Percentiles rank a stretch among this genome's conserved stretches.
These are phyloP conservation scores for Hypoxylon rickii DNA, from an alignment of 495 filamentous ascomycete species.

Conservation along the genomic window DNA sequence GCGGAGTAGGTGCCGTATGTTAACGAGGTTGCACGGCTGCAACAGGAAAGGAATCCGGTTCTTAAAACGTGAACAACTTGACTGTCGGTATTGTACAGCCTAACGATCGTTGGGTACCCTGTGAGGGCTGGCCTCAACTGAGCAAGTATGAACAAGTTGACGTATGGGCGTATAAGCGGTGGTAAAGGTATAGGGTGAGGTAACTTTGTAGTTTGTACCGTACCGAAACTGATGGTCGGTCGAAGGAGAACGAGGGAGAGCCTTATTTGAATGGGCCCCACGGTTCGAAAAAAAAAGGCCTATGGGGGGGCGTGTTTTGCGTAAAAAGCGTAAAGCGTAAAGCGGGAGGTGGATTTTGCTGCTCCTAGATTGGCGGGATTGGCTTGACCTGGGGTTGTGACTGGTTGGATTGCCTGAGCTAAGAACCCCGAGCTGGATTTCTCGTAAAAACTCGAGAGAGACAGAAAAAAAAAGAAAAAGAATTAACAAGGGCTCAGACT, in stretches of 20 bases:
- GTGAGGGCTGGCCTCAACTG: constrained; percentile 32
- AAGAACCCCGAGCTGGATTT: constrained; percentile 21
- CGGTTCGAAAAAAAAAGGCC: constrained; percentile 14
- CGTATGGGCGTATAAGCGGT: not conserved
- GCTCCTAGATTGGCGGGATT: constrained; percentile 1
- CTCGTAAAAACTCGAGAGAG: constrained; percentile 9
- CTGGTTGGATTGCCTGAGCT: constrained; percentile 23
- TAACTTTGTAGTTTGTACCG: constrained; percentile 5
- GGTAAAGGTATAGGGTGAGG: not conserved
- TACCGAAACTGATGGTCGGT: not conserved
- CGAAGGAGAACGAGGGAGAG: constrained; percentile 11
- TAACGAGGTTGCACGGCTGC: constrained; percentile 16
- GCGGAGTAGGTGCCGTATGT: constrained; percentile 15
- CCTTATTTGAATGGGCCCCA: constrained; percentile 35
- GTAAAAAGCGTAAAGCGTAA: constrained; percentile 8
- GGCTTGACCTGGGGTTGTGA: not conserved
- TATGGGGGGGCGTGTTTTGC: constrained; percentile 28
- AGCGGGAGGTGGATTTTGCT: constrained; percentile 21
- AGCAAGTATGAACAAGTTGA: constrained; percentile 6
- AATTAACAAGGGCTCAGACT: too few relatives aligned
- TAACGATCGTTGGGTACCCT: constrained; percentile 26
- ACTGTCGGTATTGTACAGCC: constrained; percentile 4
- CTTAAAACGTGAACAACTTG: not conserved
- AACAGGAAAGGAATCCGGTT: not conserved
- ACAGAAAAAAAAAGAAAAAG: constrained; percentile 5